Evolutionary conservation across 257 asterid species (phyloP), one percentile per base, ranked within the genome.

Genomic region (Anisodus tanguticus): DNA sequence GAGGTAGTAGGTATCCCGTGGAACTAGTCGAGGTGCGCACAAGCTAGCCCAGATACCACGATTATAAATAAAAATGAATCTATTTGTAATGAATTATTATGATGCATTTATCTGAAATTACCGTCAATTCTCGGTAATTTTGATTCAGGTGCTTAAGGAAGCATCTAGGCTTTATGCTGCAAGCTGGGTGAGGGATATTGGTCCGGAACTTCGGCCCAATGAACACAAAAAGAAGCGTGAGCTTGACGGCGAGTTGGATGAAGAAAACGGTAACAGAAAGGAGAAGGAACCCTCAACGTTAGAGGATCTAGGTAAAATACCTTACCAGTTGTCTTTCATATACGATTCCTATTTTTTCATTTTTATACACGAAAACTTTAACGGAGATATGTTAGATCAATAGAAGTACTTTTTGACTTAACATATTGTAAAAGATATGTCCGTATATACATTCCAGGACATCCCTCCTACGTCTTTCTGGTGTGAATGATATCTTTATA

Each of bases 171-270:
- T 93, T 8, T 97, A 97, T 84, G 92, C 85, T n/a, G 98, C 95
- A 45, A 95, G 98, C 87, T 95, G 98, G 99, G 95, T 92, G 26
- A 89, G 99, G 88, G 98, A 95, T 79, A 95, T 95, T 68, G 98
- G 98, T 84, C 98, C 98, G 10, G 98, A 95, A 53, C 97, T 95
- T 82, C 90, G 97, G 82, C 99, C 99, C 54, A 81, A 87, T 85
- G 92, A 90, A 16, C 88, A 95, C 94, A 95, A 87, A 83, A 92
- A 81, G 89, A 86, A 85, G 84, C 82, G 77, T 84, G 92, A 88
- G 79, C 60, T 47, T 43, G 89, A 84, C 58, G 90, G 77, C 79
- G n/a, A 49, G 82, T 4, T 67, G 51, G 64, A 68, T 19, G 90
- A 64, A 55, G 94, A 53, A 41, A 83, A 87, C 22, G 86, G 86